phyloP scores from a whole-genome alignment of 2,329 filamentous ascomycete genomes.

The Didymella segeticola region DNA sequence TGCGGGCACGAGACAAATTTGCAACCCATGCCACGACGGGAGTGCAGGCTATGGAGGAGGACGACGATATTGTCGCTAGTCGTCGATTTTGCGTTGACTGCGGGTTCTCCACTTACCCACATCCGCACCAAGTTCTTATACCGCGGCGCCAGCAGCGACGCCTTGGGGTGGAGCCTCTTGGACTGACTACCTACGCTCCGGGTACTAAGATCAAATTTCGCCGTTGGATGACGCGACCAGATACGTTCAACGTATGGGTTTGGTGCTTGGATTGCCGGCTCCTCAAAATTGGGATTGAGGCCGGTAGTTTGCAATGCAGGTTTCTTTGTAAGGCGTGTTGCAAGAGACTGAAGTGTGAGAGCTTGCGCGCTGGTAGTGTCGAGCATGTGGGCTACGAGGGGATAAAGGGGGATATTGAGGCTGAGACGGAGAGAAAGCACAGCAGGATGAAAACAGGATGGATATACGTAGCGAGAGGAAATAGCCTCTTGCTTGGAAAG shows the following conservation, averaged over 20 bases:
- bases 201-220: neutral
- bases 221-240: neutral
- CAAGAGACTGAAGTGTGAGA: neutral
- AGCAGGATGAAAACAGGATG: neutral
- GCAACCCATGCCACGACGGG: neutral
- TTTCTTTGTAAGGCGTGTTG: neutral
- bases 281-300: neutral
- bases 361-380: too few species aligned
- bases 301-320: neutral
- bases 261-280: constrained; percentile 1
- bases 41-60: neutral
- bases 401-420: neutral
- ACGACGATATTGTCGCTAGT: too few species aligned
- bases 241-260: neutral
- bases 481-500: neutral
- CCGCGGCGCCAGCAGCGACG: neutral
- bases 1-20: neutral
- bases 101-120: constrained; percentile 1
- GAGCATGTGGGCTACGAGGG: neutral
- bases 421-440: neutral
- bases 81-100: constrained; percentile 4
- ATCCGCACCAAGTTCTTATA: neutral
- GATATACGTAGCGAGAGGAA: neutral
- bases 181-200: neutral
- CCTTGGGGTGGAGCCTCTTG: neutral